Percentiles rank a stretch among this genome's conserved stretches.
Evolutionary conservation across 1,284 basidiomycete species (phyloP).

Genomic region (Melampsora americana): DNA sequence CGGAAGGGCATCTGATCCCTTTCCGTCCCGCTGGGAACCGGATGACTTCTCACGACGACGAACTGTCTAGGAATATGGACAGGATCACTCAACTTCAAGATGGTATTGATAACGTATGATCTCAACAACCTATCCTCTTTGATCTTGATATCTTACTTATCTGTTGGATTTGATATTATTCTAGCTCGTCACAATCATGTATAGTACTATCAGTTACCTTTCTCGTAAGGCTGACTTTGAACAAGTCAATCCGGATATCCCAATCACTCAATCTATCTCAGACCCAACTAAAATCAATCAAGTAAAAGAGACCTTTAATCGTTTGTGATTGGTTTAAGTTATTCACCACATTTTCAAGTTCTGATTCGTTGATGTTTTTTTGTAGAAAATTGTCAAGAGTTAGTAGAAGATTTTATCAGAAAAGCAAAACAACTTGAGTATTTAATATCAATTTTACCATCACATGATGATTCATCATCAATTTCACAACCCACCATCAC

Average conservation of each 20-base stretch:
- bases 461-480: slow-evolving; percentile 6
- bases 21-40: slow-evolving; percentile 37
- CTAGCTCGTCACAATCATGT: slow-evolving; percentile 43
- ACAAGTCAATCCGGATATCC: slow-evolving; percentile 37
- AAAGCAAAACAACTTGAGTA: slow-evolving; percentile 43
- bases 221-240: slow-evolving; percentile 36
- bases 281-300: slow-evolving; percentile 6
- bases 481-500: not conserved
- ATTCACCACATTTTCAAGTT: not conserved
- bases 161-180: not conserved
- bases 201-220: slow-evolving; percentile 41
- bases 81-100: slow-evolving; percentile 44
- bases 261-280: slow-evolving; percentile 41
- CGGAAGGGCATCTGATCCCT: slow-evolving; percentile 33
- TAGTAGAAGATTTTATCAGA: slow-evolving; percentile 31
- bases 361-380: not conserved
- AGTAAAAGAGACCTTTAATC: slow-evolving; percentile 9
- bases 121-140: not conserved
- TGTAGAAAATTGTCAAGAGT: slow-evolving; percentile 34
- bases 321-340: not conserved
- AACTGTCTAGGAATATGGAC: slow-evolving; percentile 45
- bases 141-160: not conserved
- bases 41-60: slow-evolving; percentile 44
- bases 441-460: slow-evolving; percentile 36
- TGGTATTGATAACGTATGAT: slow-evolving; percentile 36